Conservation (phyloP, 345 rosid species). For the Eucalyptus decipiens region DNA sequence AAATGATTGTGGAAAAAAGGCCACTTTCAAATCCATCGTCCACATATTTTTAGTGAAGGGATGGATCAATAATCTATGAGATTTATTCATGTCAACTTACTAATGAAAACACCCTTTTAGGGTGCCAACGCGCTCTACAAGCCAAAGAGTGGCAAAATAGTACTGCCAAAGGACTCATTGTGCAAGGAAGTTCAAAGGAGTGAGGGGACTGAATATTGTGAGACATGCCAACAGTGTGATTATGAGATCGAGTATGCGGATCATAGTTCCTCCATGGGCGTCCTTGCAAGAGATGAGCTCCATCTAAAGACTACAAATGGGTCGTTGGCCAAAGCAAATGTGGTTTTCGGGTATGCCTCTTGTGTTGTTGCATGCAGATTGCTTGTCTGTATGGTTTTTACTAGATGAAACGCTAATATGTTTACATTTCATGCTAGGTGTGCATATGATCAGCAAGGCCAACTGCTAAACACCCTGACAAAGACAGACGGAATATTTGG, state of each 20-base stretch:
- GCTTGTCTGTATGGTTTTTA: background rate
- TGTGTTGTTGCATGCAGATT: background rate
- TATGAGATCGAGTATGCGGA: slow-evolving; percentile 95
- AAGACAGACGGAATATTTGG: slow-evolving; percentile 93
- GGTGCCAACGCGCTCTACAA: slow-evolving; percentile 85
- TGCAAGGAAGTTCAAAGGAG: slow-evolving; percentile 63
- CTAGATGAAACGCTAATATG: background rate
- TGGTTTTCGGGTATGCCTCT: slow-evolving; percentile 63
- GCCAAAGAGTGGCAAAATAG: slow-evolving; percentile 42
- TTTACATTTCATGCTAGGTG: slow-evolving; percentile 37
- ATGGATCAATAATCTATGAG: background rate
- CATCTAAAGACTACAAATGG: slow-evolving; percentile 58
- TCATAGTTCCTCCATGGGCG: slow-evolving; percentile 85
- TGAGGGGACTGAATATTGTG: slow-evolving; percentile 31
- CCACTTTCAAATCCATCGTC: background rate
- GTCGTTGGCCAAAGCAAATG: slow-evolving; percentile 34
- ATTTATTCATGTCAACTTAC: background rate
- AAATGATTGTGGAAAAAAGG: background rate
- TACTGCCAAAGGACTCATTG: slow-evolving; percentile 36
- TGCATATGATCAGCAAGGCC: slow-evolving; percentile 94
- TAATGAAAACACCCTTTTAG: slow-evolving; percentile 26
- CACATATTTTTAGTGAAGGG: background rate
- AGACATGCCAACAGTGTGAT: slow-evolving; percentile 70
- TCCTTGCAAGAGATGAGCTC: slow-evolving; percentile 77
- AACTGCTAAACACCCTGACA: slow-evolving; percentile 50